Evolutionary conservation across 1,284 basidiomycete genomes (phyloP).

Genomic region (Golubevia pallescens): DNA sequence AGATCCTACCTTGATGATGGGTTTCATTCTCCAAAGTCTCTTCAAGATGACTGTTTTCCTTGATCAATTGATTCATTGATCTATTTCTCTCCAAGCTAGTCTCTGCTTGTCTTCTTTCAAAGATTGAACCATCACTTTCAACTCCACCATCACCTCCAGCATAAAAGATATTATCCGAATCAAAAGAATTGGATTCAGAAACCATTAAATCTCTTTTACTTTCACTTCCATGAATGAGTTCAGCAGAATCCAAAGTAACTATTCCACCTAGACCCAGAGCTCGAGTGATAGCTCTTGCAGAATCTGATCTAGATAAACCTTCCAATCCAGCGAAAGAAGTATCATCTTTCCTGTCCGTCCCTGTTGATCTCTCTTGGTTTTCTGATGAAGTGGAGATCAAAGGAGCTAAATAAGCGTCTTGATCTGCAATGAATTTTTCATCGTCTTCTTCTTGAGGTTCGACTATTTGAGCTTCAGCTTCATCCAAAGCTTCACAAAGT

Average conservation of each 20-base stretch:
- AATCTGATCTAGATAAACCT: neutral
- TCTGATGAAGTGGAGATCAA: neutral
- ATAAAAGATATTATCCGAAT: neutral
- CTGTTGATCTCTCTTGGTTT: neutral
- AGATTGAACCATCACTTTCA: neutral
- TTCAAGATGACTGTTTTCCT: neutral
- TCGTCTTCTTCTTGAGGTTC: neutral
- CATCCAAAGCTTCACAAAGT: neutral
- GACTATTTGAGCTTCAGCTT: neutral
- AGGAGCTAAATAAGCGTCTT: neutral
- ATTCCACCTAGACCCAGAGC: neutral
- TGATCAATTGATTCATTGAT: neutral
- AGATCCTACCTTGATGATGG: neutral
- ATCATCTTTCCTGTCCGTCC: neutral
- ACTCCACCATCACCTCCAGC: neutral
- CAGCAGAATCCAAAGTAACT: neutral
- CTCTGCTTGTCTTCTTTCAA: neutral
- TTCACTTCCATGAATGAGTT: neutral
- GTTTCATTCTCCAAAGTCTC: neutral
- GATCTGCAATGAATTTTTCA: neutral
- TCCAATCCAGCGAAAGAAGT: neutral
- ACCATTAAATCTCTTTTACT: neutral
- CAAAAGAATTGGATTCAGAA: neutral
- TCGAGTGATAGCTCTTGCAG: neutral
- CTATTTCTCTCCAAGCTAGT: neutral